These are phyloP conservation scores for Chlorella sp. DNA, from an alignment of 139 green algal genomes.

Conservation along the genomic window DNA sequence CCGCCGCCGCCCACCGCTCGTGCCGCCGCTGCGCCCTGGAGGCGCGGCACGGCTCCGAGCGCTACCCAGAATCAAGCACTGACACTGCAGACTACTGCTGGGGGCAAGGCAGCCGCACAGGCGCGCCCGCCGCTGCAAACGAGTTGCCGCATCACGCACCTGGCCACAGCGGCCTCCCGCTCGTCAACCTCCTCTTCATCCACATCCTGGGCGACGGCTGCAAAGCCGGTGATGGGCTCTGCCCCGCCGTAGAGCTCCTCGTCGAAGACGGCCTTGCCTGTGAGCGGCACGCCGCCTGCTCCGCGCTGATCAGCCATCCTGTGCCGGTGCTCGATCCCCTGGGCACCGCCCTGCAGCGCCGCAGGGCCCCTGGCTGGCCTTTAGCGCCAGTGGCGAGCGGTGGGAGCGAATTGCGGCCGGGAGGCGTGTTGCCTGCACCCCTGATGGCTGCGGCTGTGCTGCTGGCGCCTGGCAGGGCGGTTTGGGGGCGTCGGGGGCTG, in stretches of 20 bases:
- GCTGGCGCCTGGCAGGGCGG: background rate
- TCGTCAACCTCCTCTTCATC: slow-evolving; percentile 69
- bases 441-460: background rate
- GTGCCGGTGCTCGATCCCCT: no score
- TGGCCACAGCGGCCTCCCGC: slow-evolving; percentile 51
- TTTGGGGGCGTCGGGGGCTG: background rate
- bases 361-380: background rate
- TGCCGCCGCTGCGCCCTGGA: no score
- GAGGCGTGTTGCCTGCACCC: background rate
- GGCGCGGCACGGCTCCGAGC: background rate
- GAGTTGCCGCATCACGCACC: slow-evolving; percentile 16
- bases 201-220: slow-evolving; percentile 6
- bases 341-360: background rate
- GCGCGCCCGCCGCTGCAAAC: background rate
- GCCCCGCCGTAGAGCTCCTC: slow-evolving; percentile 51
- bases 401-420: background rate
- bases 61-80: background rate
- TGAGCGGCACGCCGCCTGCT: slow-evolving; percentile 27
- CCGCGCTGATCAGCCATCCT: slow-evolving; percentile 26
- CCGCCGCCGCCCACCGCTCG: background rate
- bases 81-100: background rate
- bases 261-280: slow-evolving; percentile 44
- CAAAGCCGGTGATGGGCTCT: slow-evolving; percentile 13
- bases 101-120: background rate
- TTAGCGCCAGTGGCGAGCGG: no score